Percentiles rank a stretch among this genome's conserved stretches.
Evolutionary conservation across 768 basidiomycete genomes (phyloP).

Genomic region (Cyclocybe cylindracea): DNA sequence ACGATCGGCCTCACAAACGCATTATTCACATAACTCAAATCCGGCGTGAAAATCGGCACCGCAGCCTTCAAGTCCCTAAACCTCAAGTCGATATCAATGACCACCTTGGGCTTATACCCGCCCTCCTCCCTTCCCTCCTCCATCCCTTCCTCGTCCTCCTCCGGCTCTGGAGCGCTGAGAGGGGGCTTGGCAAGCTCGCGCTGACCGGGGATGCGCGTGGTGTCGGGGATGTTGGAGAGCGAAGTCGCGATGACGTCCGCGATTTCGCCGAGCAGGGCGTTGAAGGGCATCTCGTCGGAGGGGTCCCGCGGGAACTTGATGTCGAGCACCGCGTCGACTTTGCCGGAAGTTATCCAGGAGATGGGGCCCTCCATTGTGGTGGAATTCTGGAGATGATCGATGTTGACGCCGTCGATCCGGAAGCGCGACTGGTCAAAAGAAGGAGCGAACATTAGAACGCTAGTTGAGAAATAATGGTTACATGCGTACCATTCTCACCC

Average conservation of each 20-base stretch:
- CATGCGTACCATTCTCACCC: constrained; percentile 82
- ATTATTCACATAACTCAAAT: constrained; percentile 89
- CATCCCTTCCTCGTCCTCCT: constrained; percentile 30
- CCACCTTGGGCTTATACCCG: constrained; percentile 49
- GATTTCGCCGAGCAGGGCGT: constrained; percentile 85
- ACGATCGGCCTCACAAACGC: constrained; percentile 95
- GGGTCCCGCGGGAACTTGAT: constrained; percentile 93
- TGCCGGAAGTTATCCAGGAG: constrained; percentile 97
- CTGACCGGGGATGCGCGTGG: constrained; percentile 78
- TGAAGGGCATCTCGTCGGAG: constrained; percentile 65
- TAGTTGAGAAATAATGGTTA: not conserved
- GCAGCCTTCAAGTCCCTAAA: constrained; percentile 96
- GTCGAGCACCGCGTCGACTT: constrained; percentile 94
- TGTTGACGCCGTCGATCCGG: constrained; percentile 93
- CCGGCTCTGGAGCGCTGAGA: constrained; percentile 65
- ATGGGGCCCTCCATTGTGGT: constrained; percentile 85
- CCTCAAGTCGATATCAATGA: constrained; percentile 91
- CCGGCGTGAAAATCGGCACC: constrained; percentile 87
- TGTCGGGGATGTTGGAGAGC: constrained; percentile 41
- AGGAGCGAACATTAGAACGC: not conserved
- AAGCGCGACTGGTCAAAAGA: constrained; percentile 72
- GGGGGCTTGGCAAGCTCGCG: constrained; percentile 86
- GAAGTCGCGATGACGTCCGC: constrained; percentile 84
- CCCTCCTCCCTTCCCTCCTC: constrained; percentile 29
- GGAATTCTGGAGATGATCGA: constrained; percentile 91